Base-by-base conservation (phyloP, 176 grass and related monocot species). In the Juncus effusus region DNA sequence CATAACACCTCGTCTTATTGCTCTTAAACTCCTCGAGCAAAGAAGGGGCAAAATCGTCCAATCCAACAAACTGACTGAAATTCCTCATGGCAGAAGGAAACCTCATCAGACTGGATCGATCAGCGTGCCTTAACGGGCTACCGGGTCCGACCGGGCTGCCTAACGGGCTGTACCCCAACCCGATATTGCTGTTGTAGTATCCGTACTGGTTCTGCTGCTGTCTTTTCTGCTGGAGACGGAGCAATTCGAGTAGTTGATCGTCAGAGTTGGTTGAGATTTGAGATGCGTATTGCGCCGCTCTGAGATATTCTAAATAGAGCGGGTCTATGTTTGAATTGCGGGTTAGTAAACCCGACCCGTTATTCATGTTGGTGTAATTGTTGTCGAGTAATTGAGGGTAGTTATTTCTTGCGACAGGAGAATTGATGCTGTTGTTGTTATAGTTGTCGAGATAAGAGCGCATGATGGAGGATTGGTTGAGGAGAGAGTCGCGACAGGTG, bases 21-120 rank as follows among this genome's bases (percentile, higher is more conserved):
- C 80, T 90, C 67, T 95, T 95, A 60, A 95, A 90, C 62, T 95
- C 90, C 38, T 95, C 90, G 39, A 95, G 67, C 61, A 95, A 80
- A 0, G 86, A 86, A 7, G 83, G 80, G 78, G 85, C 78, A 75
- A 74, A 62, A 37, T 62, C 56, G 10, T 84, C 69, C 77, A 85
- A 76, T 58, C 74, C 81, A 3, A 76, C 67, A 62, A 74, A 77
- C 73, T 55, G 51, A 50, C 75, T 73, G 63, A 86, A 77, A 54
- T 90, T 86, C 61, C 82, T 76, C 80, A 86, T 75, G 52, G 64
- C 71, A 54, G 90, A 76, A 54, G 77, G 79, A 51, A 74, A 6
- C 28, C 42, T 73, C 80, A 86, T 80, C 28, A 69, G 50, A 47
- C 1, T 0, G 0, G 44, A 6, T 72, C 50, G 61, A 1, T 94